Conservation (phyloP, 1,139 yeast species). For the Blastobotrys malaysiensis region DNA sequence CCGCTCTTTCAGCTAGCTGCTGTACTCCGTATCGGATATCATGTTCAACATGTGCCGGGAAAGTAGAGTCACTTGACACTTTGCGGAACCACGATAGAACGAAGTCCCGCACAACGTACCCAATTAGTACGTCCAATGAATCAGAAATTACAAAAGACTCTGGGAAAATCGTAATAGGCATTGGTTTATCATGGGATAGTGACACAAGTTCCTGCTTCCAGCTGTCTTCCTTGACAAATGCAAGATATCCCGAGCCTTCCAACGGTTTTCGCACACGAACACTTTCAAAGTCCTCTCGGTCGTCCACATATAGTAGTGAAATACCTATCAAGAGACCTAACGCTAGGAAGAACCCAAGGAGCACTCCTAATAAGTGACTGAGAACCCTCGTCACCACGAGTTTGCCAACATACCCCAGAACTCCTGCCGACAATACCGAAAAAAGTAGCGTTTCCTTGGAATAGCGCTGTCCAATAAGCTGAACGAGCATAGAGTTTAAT, state of each 20-base stretch:
- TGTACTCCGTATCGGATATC: conserved; percentile 44
- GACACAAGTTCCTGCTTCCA: conserved; percentile 23
- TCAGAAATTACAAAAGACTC: conserved; percentile 51
- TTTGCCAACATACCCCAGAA: conserved; percentile 18
- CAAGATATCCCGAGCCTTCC: conserved; percentile 9
- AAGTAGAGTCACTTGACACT: conserved; percentile 45
- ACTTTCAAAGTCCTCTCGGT: conserved; percentile 6
- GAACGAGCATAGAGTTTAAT: conserved; percentile 9
- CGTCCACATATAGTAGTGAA: conserved; percentile 17
- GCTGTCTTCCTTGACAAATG: conserved; percentile 17
- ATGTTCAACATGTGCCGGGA: conserved; percentile 49
- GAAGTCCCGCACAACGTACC: conserved; percentile 53
- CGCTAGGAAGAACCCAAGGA: conserved; percentile 19
- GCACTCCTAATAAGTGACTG: conserved; percentile 20
- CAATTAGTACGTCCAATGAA: conserved; percentile 48
- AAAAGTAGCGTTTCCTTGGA: conserved; percentile 20
- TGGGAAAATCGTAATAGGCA: conserved; percentile 38
- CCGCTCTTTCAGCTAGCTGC: conserved; percentile 41
- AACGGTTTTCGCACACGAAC: conserved; percentile 9
- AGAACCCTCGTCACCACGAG: conserved; percentile 18
- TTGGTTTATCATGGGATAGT: conserved; percentile 19
- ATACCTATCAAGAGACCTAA: conserved; percentile 9
- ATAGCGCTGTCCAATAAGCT: conserved; percentile 17
- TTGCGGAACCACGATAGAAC: conserved; percentile 58
- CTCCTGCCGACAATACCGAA: conserved; percentile 17